phyloP scores from a whole-genome alignment of 73 alveolate genomes.

The Blepharisma japonicum region DNA sequence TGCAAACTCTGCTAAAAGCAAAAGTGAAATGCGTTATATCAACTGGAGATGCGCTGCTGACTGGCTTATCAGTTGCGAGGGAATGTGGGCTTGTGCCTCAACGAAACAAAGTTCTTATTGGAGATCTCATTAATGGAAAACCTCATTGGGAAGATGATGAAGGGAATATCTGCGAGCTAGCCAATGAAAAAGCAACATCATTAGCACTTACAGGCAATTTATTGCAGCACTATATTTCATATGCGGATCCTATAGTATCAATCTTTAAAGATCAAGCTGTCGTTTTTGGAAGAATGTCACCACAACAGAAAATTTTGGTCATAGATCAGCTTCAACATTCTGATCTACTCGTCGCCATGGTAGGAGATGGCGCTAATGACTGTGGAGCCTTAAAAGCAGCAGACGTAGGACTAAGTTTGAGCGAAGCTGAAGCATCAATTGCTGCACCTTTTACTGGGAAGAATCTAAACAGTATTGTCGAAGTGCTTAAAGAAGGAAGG shows the following conservation, averaged over 20 bases:
- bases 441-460: conserved; percentile 98
- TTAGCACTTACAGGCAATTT: conserved; percentile 31
- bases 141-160: conserved; percentile 50
- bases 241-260: not conserved
- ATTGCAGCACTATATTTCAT: conserved; percentile 7
- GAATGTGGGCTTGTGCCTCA: conserved; percentile 64
- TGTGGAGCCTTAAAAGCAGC: conserved; percentile 96
- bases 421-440: conserved; percentile 97
- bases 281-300: conserved; percentile 96
- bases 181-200: not conserved
- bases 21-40: conserved; percentile 65
- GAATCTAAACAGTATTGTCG: conserved; percentile 77
- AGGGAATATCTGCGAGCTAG: not conserved
- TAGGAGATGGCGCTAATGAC: conserved; percentile 99
- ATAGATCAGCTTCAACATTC: conserved; percentile 65
- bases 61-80: conserved; percentile 92
- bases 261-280: conserved; percentile 51
- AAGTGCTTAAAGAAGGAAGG: conserved; percentile 93
- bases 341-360: conserved; percentile 83
- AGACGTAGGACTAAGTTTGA: conserved; percentile 87
- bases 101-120: conserved; percentile 51
- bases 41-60: conserved; percentile 94
- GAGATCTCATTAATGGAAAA: conserved; percentile 41
- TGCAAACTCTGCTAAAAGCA: conserved; percentile 38
- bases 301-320: conserved; percentile 91